phyloP scores from a whole-genome alignment of 352 stramenopile genomes.

The Pythium rishiriense region DNA sequence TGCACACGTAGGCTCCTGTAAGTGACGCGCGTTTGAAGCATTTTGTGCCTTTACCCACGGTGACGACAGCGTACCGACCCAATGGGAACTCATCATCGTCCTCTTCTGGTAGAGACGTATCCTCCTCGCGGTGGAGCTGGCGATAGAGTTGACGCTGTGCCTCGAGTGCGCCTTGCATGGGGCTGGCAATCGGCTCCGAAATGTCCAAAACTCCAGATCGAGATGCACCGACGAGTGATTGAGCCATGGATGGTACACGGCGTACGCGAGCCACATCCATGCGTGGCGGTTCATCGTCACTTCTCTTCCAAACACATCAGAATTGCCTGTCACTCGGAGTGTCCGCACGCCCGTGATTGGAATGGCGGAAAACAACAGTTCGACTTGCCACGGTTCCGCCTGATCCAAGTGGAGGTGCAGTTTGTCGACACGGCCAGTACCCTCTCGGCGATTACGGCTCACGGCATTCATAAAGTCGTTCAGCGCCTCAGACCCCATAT shows the following conservation, averaged over 20 bases:
- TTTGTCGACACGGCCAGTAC: neutral
- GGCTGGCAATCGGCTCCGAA: neutral
- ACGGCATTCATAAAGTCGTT: neutral
- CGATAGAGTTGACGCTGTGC: neutral
- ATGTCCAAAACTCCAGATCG: neutral
- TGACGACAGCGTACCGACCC: neutral
- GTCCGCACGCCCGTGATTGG: neutral
- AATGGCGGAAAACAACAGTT: neutral
- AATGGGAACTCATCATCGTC: neutral
- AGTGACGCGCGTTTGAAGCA: neutral
- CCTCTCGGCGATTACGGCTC: neutral
- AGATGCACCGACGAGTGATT: neutral
- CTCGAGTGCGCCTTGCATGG: neutral
- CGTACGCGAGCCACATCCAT: constrained; percentile 13
- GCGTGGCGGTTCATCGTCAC: neutral
- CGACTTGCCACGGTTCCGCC: constrained; percentile 4
- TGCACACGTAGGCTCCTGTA: neutral
- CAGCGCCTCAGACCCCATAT: neutral
- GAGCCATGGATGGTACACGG: constrained; percentile 4
- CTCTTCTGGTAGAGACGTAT: neutral
- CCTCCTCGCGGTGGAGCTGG: neutral
- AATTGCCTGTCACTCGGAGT: neutral
- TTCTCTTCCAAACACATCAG: neutral
- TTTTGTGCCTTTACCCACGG: neutral
- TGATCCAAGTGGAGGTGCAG: neutral